Conservation (phyloP, 2,329 filamentous ascomycete genomes). For the Colletotrichum theobromicola region DNA sequence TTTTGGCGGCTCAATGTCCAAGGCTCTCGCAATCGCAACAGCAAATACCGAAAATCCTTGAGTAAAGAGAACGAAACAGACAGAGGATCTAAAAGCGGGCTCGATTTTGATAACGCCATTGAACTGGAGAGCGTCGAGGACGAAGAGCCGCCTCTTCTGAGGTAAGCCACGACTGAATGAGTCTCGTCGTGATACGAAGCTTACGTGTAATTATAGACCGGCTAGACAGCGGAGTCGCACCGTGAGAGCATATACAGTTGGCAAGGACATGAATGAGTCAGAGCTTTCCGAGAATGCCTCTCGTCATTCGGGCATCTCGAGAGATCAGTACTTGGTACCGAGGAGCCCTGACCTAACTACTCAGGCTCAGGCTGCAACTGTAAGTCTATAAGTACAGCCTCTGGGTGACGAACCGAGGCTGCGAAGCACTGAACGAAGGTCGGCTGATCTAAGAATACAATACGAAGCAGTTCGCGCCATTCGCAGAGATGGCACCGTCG, state of each 20-base stretch:
- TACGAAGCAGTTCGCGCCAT: not conserved
- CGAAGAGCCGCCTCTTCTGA: accelerated
- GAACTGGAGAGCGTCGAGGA: not conserved
- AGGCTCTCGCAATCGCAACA: not conserved
- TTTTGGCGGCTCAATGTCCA: not conserved
- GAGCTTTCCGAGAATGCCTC: not conserved
- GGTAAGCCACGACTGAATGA: not conserved
- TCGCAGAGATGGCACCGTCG: not conserved
- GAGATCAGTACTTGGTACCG: not conserved
- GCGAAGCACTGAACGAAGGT: accelerated
- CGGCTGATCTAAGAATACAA: not conserved
- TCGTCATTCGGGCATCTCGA: not conserved
- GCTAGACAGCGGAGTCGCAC: not conserved
- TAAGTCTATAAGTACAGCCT: not conserved
- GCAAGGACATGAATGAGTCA: accelerated
- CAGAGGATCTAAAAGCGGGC: not conserved
- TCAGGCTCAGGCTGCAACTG: not conserved
- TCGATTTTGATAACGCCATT: not conserved
- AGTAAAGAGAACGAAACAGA: accelerated
- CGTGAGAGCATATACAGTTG: not conserved
- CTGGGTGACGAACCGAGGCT: accelerated
- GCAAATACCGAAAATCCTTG: not conserved
- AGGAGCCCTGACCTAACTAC: not conserved
- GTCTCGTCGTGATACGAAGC: not conserved
- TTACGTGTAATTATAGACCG: accelerated